Base-by-base conservation (phyloP, 2,329 filamentous ascomycete species). In the Clonostachys sp. region DNA sequence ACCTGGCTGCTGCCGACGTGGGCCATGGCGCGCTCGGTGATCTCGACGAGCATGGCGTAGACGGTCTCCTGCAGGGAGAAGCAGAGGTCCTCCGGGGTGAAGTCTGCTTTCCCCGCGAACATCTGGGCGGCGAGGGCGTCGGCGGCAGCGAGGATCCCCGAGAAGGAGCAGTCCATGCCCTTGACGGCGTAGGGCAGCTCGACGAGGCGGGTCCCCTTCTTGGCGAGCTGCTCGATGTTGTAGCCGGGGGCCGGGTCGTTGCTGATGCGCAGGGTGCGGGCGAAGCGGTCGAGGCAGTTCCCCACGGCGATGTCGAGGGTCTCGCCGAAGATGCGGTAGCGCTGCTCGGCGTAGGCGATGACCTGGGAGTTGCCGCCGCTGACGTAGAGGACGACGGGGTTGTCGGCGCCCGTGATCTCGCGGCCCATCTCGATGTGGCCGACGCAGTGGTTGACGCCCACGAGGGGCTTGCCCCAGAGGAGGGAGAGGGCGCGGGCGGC, bases 341-440 rank as follows among this genome's bases (percentile, higher is more conserved):
- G 81, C 64, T 91, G 89, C 54, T 92, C 88, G 35, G 90, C 91
- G 71, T 97, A 99, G 42, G 94, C 94, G 55, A 97, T 97, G 24
- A 97, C 92, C 71, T 99, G 92, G 13, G 92, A 96, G 73, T 99
- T 99, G 49, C 94, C 94, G 51, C 94, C 94, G 18, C 84, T 90
- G 39, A 97, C 94, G 68, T 99, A 99, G 38, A 99, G 75, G 43
- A 99, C 94, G 35, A 97, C 91, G 0, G 94, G 94, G 68, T 99
- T 92, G 20, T 80, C 73, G 14, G 94, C 91, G 50, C 89, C 88
- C 5, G 94, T 97, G 62, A 99, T 96, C 50, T 87, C 80, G 45
- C 94, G 81, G 34, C 94, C 94, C 94, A 99, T 99, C 73, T 99
- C 94, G 60, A 99, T 97, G 68, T 99, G 94, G 41, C 94, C 94